Evolutionary conservation across 2,329 filamentous ascomycete genomes (phyloP), one percentile per base, ranked within the genome.

Genomic region (Epichloe sylvatica): DNA sequence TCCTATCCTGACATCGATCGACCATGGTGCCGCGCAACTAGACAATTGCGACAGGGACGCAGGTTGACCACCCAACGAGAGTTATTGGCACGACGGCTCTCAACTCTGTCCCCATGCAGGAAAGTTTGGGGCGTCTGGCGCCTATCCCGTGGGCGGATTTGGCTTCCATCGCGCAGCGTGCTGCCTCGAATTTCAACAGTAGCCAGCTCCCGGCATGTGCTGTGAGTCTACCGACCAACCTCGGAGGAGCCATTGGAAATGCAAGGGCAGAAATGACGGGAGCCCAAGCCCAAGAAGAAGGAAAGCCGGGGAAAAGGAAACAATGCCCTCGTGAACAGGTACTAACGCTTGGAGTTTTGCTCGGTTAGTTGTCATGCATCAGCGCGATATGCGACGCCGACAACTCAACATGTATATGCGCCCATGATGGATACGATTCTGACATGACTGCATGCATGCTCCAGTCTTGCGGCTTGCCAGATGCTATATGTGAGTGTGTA

Each of bases 401-500:
- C 6, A 49, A 45, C 33, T 55, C 57, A n/a, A 15, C 52, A 2
- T 62, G 59, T 45, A 37, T 49, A 12, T 49, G 48, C 25, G 23
- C 15, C 8, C 23, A 49, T 25, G n/a, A 45, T 48, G 19, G 45
- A 45, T 12, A 51, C 51, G 9, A 51, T 56, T 49, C 48, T 46
- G 38, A 51, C 51, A 13, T 62, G 60, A 45, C 50, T 51, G 57
- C 36, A 58, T 60, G 50, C 50, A 51, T 38, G 56, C 59, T 44
- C 48, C 49, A 47, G 38, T 50, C 39, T 47, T 62, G 36, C 53
- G 19, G 17, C n/a, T 21, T 51, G 21, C 15, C 44, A 4, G 39
- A 48, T 35, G 47, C 49, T 11, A 21, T 50, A 7, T 47, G 45
- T 51, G 47, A 33, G 41, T 53, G 41, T 53, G 8, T 37, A 39